phyloP scores from a whole-genome alignment of 2,329 filamentous ascomycete species.

The Talaromyces pinophilus region DNA sequence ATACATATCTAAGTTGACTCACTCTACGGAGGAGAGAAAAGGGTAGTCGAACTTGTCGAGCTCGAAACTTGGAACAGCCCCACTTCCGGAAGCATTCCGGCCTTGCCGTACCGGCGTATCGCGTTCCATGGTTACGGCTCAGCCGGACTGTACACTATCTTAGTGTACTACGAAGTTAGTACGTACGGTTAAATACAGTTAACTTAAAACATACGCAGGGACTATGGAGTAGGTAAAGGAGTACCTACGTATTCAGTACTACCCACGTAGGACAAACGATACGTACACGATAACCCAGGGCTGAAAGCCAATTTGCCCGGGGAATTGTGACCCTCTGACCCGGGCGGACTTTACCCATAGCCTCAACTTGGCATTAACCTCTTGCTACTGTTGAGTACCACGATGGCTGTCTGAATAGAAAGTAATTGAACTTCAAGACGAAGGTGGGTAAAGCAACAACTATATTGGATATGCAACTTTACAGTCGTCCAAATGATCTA shows the following conservation, averaged over 20 bases:
- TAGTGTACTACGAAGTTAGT: neutral
- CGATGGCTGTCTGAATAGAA: neutral
- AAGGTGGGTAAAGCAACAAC: neutral
- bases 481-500: neutral
- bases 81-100: conserved; percentile 18
- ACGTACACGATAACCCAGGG: conserved; percentile 9
- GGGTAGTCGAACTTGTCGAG: neutral
- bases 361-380: conserved; percentile 1
- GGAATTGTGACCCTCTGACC: neutral
- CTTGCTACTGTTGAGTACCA: neutral
- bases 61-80: conserved; percentile 12
- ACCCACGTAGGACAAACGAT: neutral
- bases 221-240: neutral
- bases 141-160: neutral
- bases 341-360: neutral
- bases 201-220: neutral
- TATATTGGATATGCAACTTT: neutral
- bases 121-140: conserved; percentile 16
- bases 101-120: conserved; percentile 15
- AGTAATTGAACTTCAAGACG: neutral
- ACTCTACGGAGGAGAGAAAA: neutral
- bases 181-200: neutral
- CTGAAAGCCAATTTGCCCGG: conserved; percentile 9
- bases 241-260: neutral
- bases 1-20: neutral